Evolutionary conservation across 1,284 basidiomycete genomes (phyloP), one percentile per base, ranked within the genome.

Genomic region (Tilletia caries): DNA sequence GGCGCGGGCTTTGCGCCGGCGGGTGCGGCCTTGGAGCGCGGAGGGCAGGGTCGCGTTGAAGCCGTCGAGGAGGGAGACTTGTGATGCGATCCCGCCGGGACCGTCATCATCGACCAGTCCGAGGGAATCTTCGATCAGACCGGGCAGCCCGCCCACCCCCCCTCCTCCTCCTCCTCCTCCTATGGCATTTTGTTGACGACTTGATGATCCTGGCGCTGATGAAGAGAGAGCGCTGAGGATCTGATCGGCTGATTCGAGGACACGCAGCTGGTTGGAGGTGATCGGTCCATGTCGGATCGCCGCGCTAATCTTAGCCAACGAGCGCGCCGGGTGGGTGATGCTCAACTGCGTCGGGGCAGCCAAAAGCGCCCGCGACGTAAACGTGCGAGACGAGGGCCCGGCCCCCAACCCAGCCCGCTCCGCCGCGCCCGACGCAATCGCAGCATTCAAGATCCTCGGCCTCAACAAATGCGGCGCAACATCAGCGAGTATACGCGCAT

Each of bases 401-500:
- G 66, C 58, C 37, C 62, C 71, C 5, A 64, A 29, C 23, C 52
- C 46, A 25, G 66, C 67, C 27, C 71, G 46, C 20, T 76, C 75
- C 62, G 75, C 70, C 33, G 81, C 76, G 32, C 58, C 58, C 23
- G 58, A 33, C 4, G 58, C 58, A 12, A 62, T 62, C 29, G 80
- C 80, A 23, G 76, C 73, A 67, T 68, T 33, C 20, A 83, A 75
- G 73, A 82, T 82, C 23, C 79, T 68, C 18, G 77, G 80, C 2
- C 76, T 77, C 77, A 83, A 77, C 64, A 83, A 75, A 48, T 83
- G 79, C 25, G 81, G 81, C 23, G 81, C 81, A n/a, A 82, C 76
- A 44, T 82, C 81, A 25, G 76, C 72, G n/a, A 83, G 77, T 32
- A 82, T 71, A 18, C 80, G 75, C 6, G 70, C 73, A 23, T 74